Evolutionary conservation across 768 basidiomycete species (phyloP), one percentile per base, ranked within the genome.

Genomic region (Rhodotorula paludigena): DNA sequence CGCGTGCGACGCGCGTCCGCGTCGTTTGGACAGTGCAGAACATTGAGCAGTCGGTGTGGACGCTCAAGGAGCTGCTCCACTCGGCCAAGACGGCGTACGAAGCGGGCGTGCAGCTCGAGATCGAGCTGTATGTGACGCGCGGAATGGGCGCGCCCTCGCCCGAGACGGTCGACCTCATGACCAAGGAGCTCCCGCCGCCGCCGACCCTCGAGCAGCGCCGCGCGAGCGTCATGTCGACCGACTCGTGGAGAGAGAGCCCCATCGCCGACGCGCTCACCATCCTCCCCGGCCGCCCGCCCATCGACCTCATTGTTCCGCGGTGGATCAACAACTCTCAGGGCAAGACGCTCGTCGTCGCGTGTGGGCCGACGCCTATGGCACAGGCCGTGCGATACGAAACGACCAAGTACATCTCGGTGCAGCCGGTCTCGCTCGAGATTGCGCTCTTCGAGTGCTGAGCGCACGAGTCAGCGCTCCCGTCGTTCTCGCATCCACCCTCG

Each of bases 51-150:
- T 36, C 39, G 21, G 55, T 64, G 42, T 64, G 68, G 68, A 57
- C 63, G 8, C 47, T 64, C 28, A 44, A 23, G 16, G 62, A 69
- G 58, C 58, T 63, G 8, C 67, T 64, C 41, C 57, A 56, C 30
- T 68, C 62, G 32, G 66, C 66, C 48, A 62, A 68, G 33, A 62
- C 66, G 15, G 66, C 66, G 33, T 68, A 57, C 42, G 66, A 68
- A 57, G 66, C 66, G 16, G 67, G 67, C 10, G 67, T 68, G 36
- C 51, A 59, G 44, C 61, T 63, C 4, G 51, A 68, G 28, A 56
- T 68, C 48, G 61, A 63, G 41, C 62, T 68, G n/a, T 68, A 62
- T 60, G 60, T 62, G 21, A 53, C 67, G n/a, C 49, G 67, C 4
- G 62, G 62, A 12, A 68, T 68, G 66, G 28, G 32, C 5, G 44